Percentiles rank a stretch among this genome's conserved stretches.
Conservation (phyloP, 306 rosid species). For the Canavalia gladiata region DNA sequence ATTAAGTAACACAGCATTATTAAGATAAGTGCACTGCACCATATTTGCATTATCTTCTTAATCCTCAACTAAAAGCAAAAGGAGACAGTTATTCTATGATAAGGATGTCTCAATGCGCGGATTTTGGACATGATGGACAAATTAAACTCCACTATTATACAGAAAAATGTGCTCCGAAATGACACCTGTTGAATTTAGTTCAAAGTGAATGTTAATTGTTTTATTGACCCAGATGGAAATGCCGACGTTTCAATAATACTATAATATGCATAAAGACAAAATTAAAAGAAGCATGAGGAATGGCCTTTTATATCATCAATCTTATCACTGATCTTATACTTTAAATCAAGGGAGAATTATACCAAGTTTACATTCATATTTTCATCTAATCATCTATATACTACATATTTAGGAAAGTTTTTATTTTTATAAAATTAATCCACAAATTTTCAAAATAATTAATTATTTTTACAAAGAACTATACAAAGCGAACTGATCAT, state of each 20-base stretch:
- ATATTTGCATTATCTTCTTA: slow-evolving; percentile 38
- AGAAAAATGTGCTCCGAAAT: slow-evolving; percentile 21
- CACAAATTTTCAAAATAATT: background rate
- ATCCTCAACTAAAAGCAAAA: slow-evolving; percentile 39
- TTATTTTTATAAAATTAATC: background rate
- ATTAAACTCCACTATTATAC: slow-evolving; percentile 23
- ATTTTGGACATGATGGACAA: slow-evolving; percentile 27
- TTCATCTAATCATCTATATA: background rate
- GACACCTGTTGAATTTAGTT: slow-evolving; percentile 40
- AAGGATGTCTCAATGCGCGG: slow-evolving; percentile 47
- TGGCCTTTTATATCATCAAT: background rate
- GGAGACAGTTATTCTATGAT: slow-evolving; percentile 41
- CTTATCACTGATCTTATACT: background rate
- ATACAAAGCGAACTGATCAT: too few relatives aligned
- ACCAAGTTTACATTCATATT: background rate
- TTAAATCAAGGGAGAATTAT: background rate
- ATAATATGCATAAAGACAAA: slow-evolving; percentile 7
- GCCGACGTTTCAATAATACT: slow-evolving; percentile 17
- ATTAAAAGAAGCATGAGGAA: background rate
- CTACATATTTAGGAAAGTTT: background rate
- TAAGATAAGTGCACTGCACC: slow-evolving; percentile 49
- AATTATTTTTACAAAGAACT: background rate
- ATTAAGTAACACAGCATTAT: slow-evolving; percentile 42
- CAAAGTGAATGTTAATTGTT: slow-evolving; percentile 39
- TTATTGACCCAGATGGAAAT: slow-evolving; percentile 38